Percentiles rank a stretch among this genome's conserved stretches.
Conservation (phyloP, 148 eudicot genomes). For the Chenopodium formosanum region DNA sequence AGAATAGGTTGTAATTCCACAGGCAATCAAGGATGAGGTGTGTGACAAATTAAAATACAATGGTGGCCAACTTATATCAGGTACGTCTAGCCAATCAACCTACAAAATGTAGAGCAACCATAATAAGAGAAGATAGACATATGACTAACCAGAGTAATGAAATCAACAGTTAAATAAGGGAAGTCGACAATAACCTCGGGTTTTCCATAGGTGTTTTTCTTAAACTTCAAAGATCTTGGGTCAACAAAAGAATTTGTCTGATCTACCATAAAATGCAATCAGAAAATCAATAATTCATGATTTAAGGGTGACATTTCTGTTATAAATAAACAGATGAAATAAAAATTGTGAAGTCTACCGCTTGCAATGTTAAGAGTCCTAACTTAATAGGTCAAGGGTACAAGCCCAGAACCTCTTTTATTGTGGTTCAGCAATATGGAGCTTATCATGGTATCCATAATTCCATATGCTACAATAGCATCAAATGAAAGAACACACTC, state of each 20-base stretch:
- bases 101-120: conserved; percentile 17
- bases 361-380: not conserved
- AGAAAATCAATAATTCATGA: not conserved
- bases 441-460: not conserved
- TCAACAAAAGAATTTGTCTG: conserved; percentile 52
- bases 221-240: conserved; percentile 68
- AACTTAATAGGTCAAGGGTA: not conserved
- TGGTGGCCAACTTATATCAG: conserved; percentile 40
- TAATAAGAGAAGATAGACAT: not conserved
- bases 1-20: conserved; percentile 62
- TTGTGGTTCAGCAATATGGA: not conserved
- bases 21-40: conserved; percentile 81
- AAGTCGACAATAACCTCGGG: conserved; percentile 60
- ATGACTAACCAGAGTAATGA: not conserved
- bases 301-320: not conserved
- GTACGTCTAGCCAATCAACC: conserved; percentile 57
- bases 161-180: not conserved
- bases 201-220: conserved; percentile 74
- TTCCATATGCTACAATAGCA: not conserved
- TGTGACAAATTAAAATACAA: conserved; percentile 88
- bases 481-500: not conserved
- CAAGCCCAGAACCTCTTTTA: not conserved
- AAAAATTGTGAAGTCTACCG: not conserved
- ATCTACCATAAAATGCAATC: conserved; percentile 54
- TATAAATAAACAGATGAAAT: not conserved